Evolutionary conservation across 2,329 filamentous ascomycete species (phyloP), one percentile per base, ranked within the genome.

Genomic region (Botrytis fabae): DNA sequence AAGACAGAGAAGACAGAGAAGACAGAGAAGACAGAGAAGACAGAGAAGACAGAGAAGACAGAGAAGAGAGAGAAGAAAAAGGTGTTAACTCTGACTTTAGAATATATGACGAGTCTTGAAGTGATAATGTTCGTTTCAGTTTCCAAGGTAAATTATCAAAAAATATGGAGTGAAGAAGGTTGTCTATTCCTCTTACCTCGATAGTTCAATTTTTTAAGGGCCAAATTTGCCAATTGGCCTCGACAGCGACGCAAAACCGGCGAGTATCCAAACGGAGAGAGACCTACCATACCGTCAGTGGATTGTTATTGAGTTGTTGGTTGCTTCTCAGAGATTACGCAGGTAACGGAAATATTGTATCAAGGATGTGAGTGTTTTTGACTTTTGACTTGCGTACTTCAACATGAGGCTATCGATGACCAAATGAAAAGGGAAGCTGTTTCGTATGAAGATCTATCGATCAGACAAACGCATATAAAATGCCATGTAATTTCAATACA

Each of bases 71-170:
- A 28, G 16, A 18, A 14, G 8, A 9, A 32, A 57, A 32, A 32
- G 22, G 10, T 40, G 42, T 16, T 25, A 42, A 22, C 42, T 25
- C 12, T 16, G 48, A 4, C 32, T 32, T 22, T 12, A 25, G 51
- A 69, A 40, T 12, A 59, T 66, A 66, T 40, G 14, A 69, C 48
- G 18, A 69, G 65, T 18, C 65, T 69, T 54, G 48, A 42, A 59
- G 65, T 40, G 42, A 69, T 69, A 59, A 28, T 6, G 38, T 28
- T 66, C 63, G 44, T 38, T 20, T 22, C 44, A 35, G 38, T 14
- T 51, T 38, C 32, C 22, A 25, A 66, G 46, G 32, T 51, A 22
- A 51, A 38, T 20, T 66, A 22, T 38, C n/a, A 65, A 65, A 35
- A 10, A 28, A n/a, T 1, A 32, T 8, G n/a, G 57, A 40, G 32